phyloP scores from a whole-genome alignment of 2,329 filamentous ascomycete species.

The Simplicillium aogashimaense region DNA sequence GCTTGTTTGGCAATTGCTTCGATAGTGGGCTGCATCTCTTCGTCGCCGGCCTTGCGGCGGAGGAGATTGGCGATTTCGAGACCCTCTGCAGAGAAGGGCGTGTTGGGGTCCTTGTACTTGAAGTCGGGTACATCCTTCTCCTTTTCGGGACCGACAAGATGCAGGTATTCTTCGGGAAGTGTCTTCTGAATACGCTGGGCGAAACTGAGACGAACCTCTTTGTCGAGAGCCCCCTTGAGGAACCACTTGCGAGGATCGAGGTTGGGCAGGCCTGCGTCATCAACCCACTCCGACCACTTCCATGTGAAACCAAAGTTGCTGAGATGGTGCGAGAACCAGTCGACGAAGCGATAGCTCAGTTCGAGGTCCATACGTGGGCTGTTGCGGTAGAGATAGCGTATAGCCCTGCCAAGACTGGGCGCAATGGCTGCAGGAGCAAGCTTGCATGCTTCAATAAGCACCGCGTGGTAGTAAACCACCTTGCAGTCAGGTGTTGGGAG shows the following conservation, averaged over 20 bases:
- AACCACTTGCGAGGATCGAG: conserved; percentile 88
- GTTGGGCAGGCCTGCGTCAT: conserved; percentile 68
- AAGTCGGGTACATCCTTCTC: conserved; percentile 95
- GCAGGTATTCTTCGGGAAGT: conserved; percentile 72
- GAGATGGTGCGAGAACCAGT: conserved; percentile 96
- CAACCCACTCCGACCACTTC: conserved; percentile 98
- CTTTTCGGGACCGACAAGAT: conserved; percentile 73
- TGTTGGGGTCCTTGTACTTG: conserved; percentile 72
- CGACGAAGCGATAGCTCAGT: conserved; percentile 76
- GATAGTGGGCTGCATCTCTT: conserved; percentile 76
- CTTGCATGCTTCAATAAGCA: conserved; percentile 92
- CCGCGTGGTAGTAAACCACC: conserved; percentile 90
- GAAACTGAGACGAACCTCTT: conserved; percentile 94
- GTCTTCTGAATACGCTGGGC: conserved; percentile 94
- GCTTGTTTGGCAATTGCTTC: conserved; percentile 75
- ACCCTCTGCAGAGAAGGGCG: conserved; percentile 77
- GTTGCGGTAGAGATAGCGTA: conserved; percentile 81
- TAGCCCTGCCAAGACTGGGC: conserved; percentile 84
- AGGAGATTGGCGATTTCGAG: conserved; percentile 71
- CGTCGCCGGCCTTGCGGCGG: conserved; percentile 73
- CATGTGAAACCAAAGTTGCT: conserved; percentile 99
- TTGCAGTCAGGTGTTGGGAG: conserved; percentile 85
- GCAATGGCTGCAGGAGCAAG: conserved; percentile 94
- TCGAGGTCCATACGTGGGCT: conserved; percentile 78
- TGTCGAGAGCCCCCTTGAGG: conserved; percentile 82